Evolutionary conservation across 2,329 filamentous ascomycete species (phyloP), one percentile per base, ranked within the genome.

Genomic region (Xylaria sp.): DNA sequence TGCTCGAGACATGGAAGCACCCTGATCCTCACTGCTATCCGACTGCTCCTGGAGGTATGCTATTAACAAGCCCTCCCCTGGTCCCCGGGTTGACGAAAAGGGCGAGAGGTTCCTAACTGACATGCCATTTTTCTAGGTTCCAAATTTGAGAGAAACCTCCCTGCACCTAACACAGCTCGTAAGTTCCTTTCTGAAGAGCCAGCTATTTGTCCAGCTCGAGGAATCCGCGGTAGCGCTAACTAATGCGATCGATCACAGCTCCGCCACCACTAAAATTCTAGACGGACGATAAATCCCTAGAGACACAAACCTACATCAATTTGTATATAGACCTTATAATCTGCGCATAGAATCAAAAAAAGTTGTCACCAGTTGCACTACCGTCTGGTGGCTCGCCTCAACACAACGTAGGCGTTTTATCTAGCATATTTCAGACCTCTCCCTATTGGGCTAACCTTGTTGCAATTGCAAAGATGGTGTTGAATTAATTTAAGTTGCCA

Each of bases 1-100:
- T 97, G 66, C 83, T 99, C 69, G 89, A 96, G 76, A 92, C 90
- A 80, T 99, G 95, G 95, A 98, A 98, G 83, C 96, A 99, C 77
- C 96, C 96, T 3, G 96, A 99, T 79, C 94, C 96, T 36, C 98
- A 97, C 79, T 85, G 88, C 73, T 88, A 91, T 71, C 96, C 96
- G 15, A 97, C 93, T 47, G 95, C 96, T 44, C 96, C 96, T 11
- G 96, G 96, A 86, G 96, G 95, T 96, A 84, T 71, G 87, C 76
- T 38, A 61, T 58, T 3, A 17, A 44, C 17, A 5, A 27, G 42
- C 45, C 27, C 9, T 38, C 10, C 29, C 7, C 44, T 58, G 31
- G 39, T 50, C 42, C 3, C 1, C 3, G 25, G 11, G 11, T 33
- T 9, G 3, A 27, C 5, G 15, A 5, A 10, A 3, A 13, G 22